phyloP scores from a whole-genome alignment of 441 rosid species.

The Adansonia grandidieri region DNA sequence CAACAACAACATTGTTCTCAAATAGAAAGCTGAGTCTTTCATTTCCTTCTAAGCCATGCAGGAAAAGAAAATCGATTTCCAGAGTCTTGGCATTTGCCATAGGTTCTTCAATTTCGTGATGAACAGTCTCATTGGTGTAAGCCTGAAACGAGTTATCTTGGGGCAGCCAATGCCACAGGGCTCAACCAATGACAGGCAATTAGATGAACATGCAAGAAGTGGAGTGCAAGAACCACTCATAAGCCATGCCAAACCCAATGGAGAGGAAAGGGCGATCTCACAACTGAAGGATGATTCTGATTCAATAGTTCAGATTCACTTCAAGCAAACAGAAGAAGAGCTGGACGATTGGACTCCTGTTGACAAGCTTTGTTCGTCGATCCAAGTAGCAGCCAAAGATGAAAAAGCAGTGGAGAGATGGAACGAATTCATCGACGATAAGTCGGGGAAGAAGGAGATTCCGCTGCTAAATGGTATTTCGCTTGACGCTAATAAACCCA shows the following conservation, averaged over 20 bases:
- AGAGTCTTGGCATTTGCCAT: conserved; percentile 19
- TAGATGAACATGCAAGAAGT: not conserved
- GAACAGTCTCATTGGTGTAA: not conserved
- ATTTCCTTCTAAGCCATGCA: not conserved
- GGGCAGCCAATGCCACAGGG: not conserved
- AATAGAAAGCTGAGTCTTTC: not conserved
- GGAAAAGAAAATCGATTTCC: not conserved
- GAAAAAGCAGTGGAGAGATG: not conserved
- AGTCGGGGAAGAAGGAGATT: not conserved
- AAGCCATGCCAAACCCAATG: not conserved
- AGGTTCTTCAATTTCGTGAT: conserved; percentile 19
- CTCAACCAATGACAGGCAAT: not conserved
- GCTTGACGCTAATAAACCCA: not conserved
- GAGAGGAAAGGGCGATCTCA: not conserved
- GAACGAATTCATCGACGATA: not conserved
- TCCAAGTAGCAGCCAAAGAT: not conserved
- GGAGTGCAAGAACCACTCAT: not conserved
- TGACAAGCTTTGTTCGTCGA: not conserved
- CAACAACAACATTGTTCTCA: not conserved
- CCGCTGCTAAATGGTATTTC: not conserved
- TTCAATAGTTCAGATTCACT: conserved; percentile 10
- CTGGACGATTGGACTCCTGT: conserved; percentile 1
- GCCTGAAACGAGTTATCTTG: conserved; percentile 7
- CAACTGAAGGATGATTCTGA: not conserved
- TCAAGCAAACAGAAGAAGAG: conserved; percentile 25